Conservation (phyloP, 306 rosid genomes). For the Quercus parvula region DNA sequence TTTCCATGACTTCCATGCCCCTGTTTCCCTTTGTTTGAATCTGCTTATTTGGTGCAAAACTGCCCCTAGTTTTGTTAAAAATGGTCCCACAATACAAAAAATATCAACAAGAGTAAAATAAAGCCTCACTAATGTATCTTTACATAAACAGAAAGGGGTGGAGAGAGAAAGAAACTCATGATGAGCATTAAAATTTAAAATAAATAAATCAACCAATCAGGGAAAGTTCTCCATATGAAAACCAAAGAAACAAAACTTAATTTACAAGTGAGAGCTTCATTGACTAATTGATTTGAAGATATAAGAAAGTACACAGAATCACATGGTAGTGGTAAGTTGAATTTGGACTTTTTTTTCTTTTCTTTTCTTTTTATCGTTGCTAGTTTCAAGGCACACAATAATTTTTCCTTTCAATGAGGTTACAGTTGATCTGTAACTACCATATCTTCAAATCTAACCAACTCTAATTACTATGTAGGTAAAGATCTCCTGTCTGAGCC, state of each 20-base stretch:
- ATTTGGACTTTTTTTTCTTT: constrained; percentile 5
- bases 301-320: constrained; percentile 14
- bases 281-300: neutral
- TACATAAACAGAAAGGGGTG: neutral
- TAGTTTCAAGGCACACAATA: constrained; percentile 17
- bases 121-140: constrained; percentile 1
- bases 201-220: neutral
- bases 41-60: constrained; percentile 1
- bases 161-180: neutral
- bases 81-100: neutral
- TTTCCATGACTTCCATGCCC: neutral
- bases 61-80: constrained; percentile 53
- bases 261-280: constrained; percentile 32
- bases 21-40: constrained; percentile 1
- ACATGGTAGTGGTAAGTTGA: constrained; percentile 23
- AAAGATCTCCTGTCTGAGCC: constrained; percentile 12
- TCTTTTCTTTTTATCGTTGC: neutral
- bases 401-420: constrained; percentile 7
- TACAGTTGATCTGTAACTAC: constrained; percentile 14
- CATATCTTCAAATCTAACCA: constrained; percentile 18
- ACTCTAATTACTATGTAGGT: constrained; percentile 18
- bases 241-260: constrained; percentile 24
- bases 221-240: constrained; percentile 17
- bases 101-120: neutral
- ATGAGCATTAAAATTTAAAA: constrained; percentile 1